phyloP scores from a whole-genome alignment of 805 yeast genomes.

The Zygosaccharomyces siamensis region DNA sequence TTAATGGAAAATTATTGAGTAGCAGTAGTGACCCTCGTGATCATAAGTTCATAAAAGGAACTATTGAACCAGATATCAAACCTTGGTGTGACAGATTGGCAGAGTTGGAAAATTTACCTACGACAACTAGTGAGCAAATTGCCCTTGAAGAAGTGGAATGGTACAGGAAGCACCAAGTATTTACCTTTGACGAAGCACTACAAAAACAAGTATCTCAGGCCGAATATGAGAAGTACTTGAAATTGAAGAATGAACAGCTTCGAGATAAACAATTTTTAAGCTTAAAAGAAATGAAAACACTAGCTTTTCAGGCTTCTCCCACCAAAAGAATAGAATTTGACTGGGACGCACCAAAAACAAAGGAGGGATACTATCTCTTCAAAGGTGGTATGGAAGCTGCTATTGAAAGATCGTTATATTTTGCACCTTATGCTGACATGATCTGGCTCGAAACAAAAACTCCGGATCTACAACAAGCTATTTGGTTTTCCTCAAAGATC shows the following conservation, averaged over 20 bases:
- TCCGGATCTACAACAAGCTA: conserved; percentile 51
- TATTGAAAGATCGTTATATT: conserved; percentile 47
- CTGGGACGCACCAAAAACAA: conserved; percentile 57
- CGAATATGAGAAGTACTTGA: conserved; percentile 27
- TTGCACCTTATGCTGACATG: conserved; percentile 55
- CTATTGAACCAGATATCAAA: conserved; percentile 27
- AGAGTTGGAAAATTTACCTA: conserved; percentile 43
- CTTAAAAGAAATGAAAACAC: conserved; percentile 19
- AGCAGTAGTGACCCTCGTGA: conserved; percentile 52
- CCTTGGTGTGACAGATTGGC: conserved; percentile 45
- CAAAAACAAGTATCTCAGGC: conserved; percentile 20
- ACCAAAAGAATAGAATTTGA: conserved; percentile 42
- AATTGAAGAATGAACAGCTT: conserved; percentile 17
- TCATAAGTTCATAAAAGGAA: conserved; percentile 52
- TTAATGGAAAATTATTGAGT: conserved; percentile 48
- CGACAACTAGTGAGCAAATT: conserved; percentile 36
- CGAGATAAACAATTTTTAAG: conserved; percentile 25
- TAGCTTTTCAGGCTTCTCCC: conserved; percentile 29
- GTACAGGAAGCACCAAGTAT: conserved; percentile 40
- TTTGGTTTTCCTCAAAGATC: conserved; percentile 42
- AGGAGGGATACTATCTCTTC: conserved; percentile 52
- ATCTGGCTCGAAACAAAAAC: conserved; percentile 61
- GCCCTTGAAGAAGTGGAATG: conserved; percentile 43
- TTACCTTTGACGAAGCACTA: conserved; percentile 51
- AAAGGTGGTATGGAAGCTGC: conserved; percentile 50